Evolutionary conservation across 2,329 filamentous ascomycete species (phyloP), one percentile per base, ranked within the genome.

Genomic region (Penicillium verrucosum): DNA sequence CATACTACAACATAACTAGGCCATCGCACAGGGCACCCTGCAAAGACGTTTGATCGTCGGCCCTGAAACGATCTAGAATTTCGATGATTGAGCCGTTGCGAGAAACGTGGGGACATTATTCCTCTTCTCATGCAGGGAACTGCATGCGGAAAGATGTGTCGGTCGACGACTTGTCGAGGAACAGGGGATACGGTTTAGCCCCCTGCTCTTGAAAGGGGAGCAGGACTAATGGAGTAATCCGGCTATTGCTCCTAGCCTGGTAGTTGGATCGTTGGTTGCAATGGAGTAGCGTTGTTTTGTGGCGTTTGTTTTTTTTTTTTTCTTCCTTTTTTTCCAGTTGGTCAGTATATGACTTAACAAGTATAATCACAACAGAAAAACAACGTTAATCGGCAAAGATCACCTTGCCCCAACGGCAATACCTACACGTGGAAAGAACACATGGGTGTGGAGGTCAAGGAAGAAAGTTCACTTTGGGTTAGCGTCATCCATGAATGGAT

Each of bases 61-160:
- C 32, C 45, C 60, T 70, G 70, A 72, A 72, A 71, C 69, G 38
- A 65, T 71, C 67, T 68, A 69, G 68, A 71, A 68, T 30, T 53
- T 62, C 53, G 32, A 57, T 43, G 37, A 40, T 46, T 54, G 54
- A 57, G 54, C 50, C 51, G 41, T 46, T 46, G 51, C 5, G 29
- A 52, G 49, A 51, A 56, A 32, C 55, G 58, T 63, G 62, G 59
- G 47, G 51, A 46, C 10, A 43, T 42, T 36, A 29, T 45, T 29
- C 14, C 37, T 44, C 42, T 23, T 4, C n/a, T 37, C 21, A 44
- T 52, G 54, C 48, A 46, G 30, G 30, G 27, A 46, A 21, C 40
- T 41, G 36, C 41, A 56, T 46, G 3, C 9, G 47, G 48, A 34
- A 52, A 32, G n/a, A 30, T 25, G 27, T 14, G n/a, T 36, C 21